Evolutionary conservation across 1,139 yeast genomes (phyloP).

Genomic region (Yamadazyma membranifaciens): DNA sequence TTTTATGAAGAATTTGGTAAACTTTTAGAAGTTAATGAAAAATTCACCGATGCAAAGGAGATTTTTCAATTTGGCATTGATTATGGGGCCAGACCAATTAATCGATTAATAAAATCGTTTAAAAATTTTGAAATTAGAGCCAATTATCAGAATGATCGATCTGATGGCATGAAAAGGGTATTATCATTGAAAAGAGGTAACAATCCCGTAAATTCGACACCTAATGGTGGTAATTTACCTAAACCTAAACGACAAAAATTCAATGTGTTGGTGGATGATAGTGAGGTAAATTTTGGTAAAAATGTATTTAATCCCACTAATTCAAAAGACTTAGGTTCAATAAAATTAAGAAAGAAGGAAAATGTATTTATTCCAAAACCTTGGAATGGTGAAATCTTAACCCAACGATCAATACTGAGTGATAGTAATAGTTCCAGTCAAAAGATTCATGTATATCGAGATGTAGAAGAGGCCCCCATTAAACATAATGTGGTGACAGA

Average conservation of each 20-base stretch:
- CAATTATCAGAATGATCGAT: constrained; percentile 8
- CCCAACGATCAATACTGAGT: constrained; percentile 26
- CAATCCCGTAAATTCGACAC: constrained; percentile 6
- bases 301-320: constrained; percentile 25
- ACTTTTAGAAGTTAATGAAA: constrained; percentile 54
- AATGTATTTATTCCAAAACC: constrained; percentile 57
- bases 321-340: constrained; percentile 42
- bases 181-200: constrained; percentile 30
- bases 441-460: constrained; percentile 22
- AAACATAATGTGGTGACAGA: constrained; percentile 2
- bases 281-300: constrained; percentile 28
- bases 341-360: constrained; percentile 60
- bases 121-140: constrained; percentile 44
- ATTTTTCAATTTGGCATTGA: constrained; percentile 64
- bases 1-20: constrained; percentile 83
- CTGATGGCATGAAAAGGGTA: constrained; percentile 15
- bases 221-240: background rate
- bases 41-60: constrained; percentile 58
- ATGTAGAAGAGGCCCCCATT: constrained; percentile 9
- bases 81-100: constrained; percentile 61
- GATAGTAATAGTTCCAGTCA: background rate
- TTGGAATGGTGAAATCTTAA: constrained; percentile 65
- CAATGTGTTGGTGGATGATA: constrained; percentile 29
- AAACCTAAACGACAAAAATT: constrained; percentile 25
- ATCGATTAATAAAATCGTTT: constrained; percentile 51